Percentiles rank a stretch among this genome's conserved stretches.
Conservation (phyloP, 495 filamentous ascomycete genomes). For the Daldinia grandis region DNA sequence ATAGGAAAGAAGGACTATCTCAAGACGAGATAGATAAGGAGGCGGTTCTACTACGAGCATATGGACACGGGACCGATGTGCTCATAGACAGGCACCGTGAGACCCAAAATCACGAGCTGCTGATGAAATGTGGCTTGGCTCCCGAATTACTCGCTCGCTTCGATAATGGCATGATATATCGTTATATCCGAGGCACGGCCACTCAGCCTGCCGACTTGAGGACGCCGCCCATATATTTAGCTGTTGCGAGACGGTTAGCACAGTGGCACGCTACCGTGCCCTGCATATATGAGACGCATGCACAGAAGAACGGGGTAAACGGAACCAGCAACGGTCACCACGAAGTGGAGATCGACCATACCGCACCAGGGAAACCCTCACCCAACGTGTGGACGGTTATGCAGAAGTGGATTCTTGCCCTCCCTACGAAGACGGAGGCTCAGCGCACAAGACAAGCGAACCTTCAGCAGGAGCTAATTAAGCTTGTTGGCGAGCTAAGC, state of each 20-base stretch:
- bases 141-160: constrained; percentile 91
- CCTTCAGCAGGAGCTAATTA: constrained; percentile 79
- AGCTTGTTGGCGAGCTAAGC: constrained; percentile 72
- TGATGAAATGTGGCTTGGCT: constrained; percentile 81
- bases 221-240: constrained; percentile 74
- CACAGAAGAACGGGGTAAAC: constrained; percentile 22
- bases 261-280: constrained; percentile 93
- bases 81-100: constrained; percentile 96
- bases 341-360: constrained; percentile 59
- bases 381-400: constrained; percentile 93
- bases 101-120: constrained; percentile 69
- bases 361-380: constrained; percentile 68
- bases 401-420: constrained; percentile 92
- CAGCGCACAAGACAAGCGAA: constrained; percentile 70
- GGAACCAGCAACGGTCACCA: constrained; percentile 34
- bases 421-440: constrained; percentile 73
- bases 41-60: constrained; percentile 90
- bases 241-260: constrained; percentile 81
- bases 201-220: constrained; percentile 83
- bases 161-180: constrained; percentile 94
- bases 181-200: constrained; percentile 82
- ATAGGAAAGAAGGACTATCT: constrained; percentile 77
- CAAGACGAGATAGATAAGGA: constrained; percentile 83
- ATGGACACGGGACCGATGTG: constrained; percentile 91
- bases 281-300: constrained; percentile 55